Conservation (phyloP, 345 rosid genomes). For the Aurinia saxatilis region DNA sequence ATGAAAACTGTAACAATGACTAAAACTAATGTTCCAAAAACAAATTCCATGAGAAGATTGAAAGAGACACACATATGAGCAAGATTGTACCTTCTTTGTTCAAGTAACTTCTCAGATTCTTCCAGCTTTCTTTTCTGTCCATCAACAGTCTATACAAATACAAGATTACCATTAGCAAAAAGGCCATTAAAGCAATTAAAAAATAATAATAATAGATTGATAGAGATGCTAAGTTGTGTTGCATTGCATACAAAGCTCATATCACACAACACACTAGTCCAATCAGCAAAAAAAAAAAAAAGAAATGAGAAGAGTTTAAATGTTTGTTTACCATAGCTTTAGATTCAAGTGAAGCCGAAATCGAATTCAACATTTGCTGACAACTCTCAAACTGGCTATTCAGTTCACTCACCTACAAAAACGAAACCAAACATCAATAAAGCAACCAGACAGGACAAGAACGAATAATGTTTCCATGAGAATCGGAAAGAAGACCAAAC, state of each 20-base stretch:
- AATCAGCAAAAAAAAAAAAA: no score
- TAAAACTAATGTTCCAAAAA: neutral
- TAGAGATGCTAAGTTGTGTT: neutral
- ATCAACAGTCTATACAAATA: conserved; percentile 52
- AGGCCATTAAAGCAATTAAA: neutral
- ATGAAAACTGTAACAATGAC: neutral
- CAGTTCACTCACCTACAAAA: conserved; percentile 44
- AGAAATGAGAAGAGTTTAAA: neutral
- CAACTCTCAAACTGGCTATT: conserved; percentile 67
- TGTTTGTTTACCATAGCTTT: conserved; percentile 45
- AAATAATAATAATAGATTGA: neutral
- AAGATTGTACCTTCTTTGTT: conserved; percentile 45
- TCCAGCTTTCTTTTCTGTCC: conserved; percentile 58
- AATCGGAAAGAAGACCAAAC: conserved; percentile 15
- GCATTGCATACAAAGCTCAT: neutral
- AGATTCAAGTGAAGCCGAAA: conserved; percentile 44
- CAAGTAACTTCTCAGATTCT: conserved; percentile 49
- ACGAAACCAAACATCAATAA: neutral
- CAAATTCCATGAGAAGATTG: neutral
- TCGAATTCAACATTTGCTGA: conserved; percentile 64
- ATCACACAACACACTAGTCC: neutral
- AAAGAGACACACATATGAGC: no score
- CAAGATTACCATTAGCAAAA: neutral
- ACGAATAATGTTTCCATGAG: neutral
- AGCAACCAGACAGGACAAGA: neutral